Evolutionary conservation across 2,329 filamentous ascomycete genomes (phyloP).

Genomic region (Myriosclerotinia duriaeana): DNA sequence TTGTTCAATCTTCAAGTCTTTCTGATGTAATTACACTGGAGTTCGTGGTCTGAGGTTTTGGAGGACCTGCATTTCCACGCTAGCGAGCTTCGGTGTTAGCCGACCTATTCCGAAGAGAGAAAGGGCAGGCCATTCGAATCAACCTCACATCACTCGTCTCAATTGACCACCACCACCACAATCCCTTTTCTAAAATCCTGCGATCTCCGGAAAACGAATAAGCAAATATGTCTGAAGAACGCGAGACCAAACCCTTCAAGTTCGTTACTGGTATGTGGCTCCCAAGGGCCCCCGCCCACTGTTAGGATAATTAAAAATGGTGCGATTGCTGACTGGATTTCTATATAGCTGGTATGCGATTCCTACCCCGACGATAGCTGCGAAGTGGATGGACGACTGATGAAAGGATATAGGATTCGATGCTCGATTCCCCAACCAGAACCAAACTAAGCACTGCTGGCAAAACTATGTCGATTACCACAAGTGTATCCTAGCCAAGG

Average conservation of each 20-base stretch:
- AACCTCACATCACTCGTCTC: conserved; percentile 36
- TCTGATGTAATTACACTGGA: conserved; percentile 11
- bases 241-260: conserved; percentile 99
- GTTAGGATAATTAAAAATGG: conserved; percentile 34
- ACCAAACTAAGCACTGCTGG: conserved; percentile 99
- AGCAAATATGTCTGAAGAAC: conserved; percentile 86
- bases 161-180: conserved; percentile 40
- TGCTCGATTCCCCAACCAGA: conserved; percentile 97
- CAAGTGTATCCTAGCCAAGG: conserved; percentile 98
- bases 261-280: conserved; percentile 88
- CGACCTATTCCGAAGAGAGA: conserved; percentile 37
- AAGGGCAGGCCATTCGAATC: conserved; percentile 30
- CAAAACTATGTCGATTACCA: conserved; percentile 99
- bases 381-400: conserved; percentile 27
- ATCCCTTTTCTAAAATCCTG: conserved; percentile 37
- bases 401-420: conserved; percentile 72
- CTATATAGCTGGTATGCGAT: conserved; percentile 49
- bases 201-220: conserved; percentile 40
- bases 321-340: conserved; percentile 44
- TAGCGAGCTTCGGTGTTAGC: conserved; percentile 36
- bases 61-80: conserved; percentile 25
- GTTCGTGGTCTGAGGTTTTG: conserved; percentile 32
- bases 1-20: conserved; percentile 25
- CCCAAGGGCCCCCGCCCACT: conserved; percentile 21
- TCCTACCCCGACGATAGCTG: conserved; percentile 20